Percentiles rank a stretch among this genome's conserved stretches.
These are phyloP conservation scores for Triticum turgidum DNA, from an alignment of 176 grass and related monocot genomes.

Conservation along the genomic window DNA sequence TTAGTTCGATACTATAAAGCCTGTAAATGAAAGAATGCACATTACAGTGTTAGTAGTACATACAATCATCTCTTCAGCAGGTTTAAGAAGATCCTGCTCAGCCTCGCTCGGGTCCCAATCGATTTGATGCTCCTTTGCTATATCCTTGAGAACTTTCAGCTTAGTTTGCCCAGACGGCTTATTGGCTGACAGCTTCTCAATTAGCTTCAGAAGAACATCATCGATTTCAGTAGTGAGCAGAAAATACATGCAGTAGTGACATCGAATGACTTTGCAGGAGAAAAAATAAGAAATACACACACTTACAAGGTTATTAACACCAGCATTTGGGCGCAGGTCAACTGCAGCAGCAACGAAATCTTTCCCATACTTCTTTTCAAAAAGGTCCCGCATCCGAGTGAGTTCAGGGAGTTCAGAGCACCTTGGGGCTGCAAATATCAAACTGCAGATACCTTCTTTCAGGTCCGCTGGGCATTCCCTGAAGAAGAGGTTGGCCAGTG, in stretches of 20 bases:
- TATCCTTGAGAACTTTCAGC: conserved; percentile 85
- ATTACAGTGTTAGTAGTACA: background rate
- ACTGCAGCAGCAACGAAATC: conserved; percentile 83
- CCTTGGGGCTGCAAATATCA: conserved; percentile 94
- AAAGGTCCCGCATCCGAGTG: conserved; percentile 63
- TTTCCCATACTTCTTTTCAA: conserved; percentile 95
- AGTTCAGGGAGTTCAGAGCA: conserved; percentile 95
- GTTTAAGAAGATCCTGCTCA: conserved; percentile 92
- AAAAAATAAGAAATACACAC: background rate
- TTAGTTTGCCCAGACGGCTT: conserved; percentile 86
- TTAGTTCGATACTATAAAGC: conserved; percentile 17
- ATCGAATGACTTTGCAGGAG: conserved; percentile 9
- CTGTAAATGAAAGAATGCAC: conserved; percentile 3
- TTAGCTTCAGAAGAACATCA: conserved; percentile 59
- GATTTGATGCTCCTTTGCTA: conserved; percentile 87
- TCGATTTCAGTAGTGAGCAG: conserved; percentile 8
- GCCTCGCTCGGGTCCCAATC: conserved; percentile 77
- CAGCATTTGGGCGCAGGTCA: conserved; percentile 72
- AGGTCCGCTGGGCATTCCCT: conserved; percentile 88
- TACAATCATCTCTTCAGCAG: conserved; percentile 68
- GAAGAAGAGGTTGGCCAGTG: conserved; percentile 22
- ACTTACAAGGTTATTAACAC: conserved; percentile 86
- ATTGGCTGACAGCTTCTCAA: conserved; percentile 91
- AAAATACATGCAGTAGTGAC: background rate
- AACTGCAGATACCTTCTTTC: conserved; percentile 97